Conservation (phyloP, 1,284 basidiomycete genomes). For the Puccinia coronata region DNA sequence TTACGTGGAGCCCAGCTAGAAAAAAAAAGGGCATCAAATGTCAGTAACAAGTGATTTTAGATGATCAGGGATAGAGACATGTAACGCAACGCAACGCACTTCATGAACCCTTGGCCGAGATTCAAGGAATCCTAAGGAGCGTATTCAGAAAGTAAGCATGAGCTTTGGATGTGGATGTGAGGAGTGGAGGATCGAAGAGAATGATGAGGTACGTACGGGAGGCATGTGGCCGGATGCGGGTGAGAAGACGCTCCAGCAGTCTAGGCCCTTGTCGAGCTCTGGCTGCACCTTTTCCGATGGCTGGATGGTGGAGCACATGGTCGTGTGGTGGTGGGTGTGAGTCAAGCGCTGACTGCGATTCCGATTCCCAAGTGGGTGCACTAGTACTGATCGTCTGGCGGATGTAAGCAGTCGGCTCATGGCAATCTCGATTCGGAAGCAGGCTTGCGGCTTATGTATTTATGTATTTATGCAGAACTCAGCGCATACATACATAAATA, state of each 20-base stretch:
- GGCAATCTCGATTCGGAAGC: too few relatives aligned
- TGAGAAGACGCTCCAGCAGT: constrained; percentile 48
- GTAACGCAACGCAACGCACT: constrained; percentile 70
- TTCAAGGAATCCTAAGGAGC: constrained; percentile 57
- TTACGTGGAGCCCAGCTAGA: constrained; percentile 42
- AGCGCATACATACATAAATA: too few relatives aligned
- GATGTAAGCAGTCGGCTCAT: too few relatives aligned
- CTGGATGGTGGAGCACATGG: background rate
- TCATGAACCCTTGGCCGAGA: constrained; percentile 58
- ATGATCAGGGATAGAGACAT: constrained; percentile 60
- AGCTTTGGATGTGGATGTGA: background rate
- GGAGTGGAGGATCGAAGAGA: background rate
- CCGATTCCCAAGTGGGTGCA: too few relatives aligned
- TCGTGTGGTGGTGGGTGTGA: too few relatives aligned
- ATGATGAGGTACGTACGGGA: background rate
- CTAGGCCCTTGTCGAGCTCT: constrained; percentile 39
- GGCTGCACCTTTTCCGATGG: constrained; percentile 30
- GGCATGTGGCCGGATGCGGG: constrained; percentile 39
- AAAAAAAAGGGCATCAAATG: background rate
- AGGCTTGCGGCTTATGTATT: too few relatives aligned
- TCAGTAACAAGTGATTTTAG: background rate
- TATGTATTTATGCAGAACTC: too few relatives aligned
- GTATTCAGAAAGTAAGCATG: background rate
- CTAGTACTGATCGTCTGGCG: too few relatives aligned
- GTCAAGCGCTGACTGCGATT: too few relatives aligned